Evolutionary conservation across 2,329 filamentous ascomycete genomes (phyloP), one percentile per base, ranked within the genome.

Genomic region (Penicillium sp.): DNA sequence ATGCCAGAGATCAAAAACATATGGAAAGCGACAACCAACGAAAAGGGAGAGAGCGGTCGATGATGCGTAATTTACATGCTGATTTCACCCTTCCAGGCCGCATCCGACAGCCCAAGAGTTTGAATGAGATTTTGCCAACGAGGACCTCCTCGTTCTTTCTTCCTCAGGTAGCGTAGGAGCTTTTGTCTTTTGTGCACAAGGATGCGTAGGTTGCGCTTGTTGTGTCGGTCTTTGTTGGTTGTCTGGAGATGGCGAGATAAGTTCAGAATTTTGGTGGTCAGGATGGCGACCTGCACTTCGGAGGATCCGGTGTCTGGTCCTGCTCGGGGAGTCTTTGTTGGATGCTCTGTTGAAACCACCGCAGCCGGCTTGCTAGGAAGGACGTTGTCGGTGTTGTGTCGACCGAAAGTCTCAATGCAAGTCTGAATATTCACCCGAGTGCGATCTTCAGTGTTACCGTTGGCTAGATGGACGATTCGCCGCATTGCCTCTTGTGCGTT

Each of bases 231-330:
- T 71, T 88, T 91, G 72, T 88, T 90, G 64, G 85, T 82, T 43
- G 78, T 80, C 67, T 88, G 81, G 52, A 96, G 74, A 62, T 87
- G 86, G 63, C 88, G 81, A 16, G 89, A 87, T 50, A 99, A 73
- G 23, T 88, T 86, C 61, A 90, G 82, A 70, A 99, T 99, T 81
- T 97, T 97, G 57, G 91, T 84, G 3, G 94, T 99, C 71, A 99
- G 74, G 65, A 99, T 95, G 47, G 91, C 92, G 63, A 95, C 91
- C 79, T 99, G 94, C n/a, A 99, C 95, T 76, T 99, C 94, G 6
- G 90, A 90, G 65, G 90, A 96, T 35, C 94, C 94, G 0, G 93
- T 99, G 70, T 99, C 94, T 5, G 88, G 89, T 0, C 94, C 94
- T n/a, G 86, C 85, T 30, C 95, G 87, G 49, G 82, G 82, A 0